Percentiles rank a stretch among this genome's conserved stretches.
phyloP scores from a whole-genome alignment of 2,329 filamentous ascomycete species.

The Colletotrichum sp. region DNA sequence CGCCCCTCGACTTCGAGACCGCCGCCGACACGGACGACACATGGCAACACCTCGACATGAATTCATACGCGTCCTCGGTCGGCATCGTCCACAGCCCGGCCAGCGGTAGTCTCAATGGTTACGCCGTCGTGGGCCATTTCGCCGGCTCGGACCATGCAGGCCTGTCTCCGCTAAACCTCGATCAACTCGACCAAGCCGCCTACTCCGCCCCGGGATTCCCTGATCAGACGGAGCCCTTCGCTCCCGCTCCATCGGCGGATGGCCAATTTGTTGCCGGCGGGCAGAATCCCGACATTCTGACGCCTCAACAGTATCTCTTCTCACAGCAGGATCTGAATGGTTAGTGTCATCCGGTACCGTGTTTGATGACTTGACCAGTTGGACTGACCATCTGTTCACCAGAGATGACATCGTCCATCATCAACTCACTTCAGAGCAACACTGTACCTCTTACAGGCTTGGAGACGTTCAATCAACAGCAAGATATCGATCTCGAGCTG shows the following conservation, averaged over 20 bases:
- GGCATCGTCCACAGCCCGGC: constrained; percentile 56
- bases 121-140: constrained; percentile 48
- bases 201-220: constrained; percentile 39
- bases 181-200: constrained; percentile 38
- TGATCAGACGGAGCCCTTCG: constrained; percentile 35
- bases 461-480: constrained; percentile 28
- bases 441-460: constrained; percentile 26
- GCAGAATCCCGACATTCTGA: constrained; percentile 37
- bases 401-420: constrained; percentile 33
- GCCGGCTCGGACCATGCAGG: constrained; percentile 33
- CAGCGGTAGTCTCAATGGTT: constrained; percentile 57
- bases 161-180: constrained; percentile 48
- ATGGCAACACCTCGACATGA: constrained; percentile 48
- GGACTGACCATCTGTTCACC: not conserved
- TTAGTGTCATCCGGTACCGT: constrained; percentile 24
- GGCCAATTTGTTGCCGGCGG: constrained; percentile 32
- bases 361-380: not conserved
- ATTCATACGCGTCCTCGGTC: constrained; percentile 39
- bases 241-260: constrained; percentile 30
- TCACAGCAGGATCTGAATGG: constrained; percentile 37
- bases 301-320: constrained; percentile 45
- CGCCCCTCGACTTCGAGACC: constrained; percentile 45
- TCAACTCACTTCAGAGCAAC: constrained; percentile 36
- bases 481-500: constrained; percentile 39
- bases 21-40: constrained; percentile 46